Evolutionary conservation across 2,329 filamentous ascomycete species (phyloP).

Genomic region (Sarocladium oryzae): DNA sequence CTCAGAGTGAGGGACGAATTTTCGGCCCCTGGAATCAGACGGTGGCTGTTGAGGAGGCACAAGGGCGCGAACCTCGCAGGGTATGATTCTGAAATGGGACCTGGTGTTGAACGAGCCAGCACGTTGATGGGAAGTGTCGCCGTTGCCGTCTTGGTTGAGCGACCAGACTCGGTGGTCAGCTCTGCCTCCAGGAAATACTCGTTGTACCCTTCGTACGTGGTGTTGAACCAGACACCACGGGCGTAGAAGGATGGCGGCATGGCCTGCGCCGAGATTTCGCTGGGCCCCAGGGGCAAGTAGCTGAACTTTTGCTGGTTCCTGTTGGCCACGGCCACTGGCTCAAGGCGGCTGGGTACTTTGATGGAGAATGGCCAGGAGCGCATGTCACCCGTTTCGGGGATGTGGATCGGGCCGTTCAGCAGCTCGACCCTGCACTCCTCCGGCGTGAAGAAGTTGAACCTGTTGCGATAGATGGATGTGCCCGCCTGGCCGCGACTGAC

Average conservation of each 20-base stretch:
- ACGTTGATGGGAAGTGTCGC: conserved; percentile 20
- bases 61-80: conserved; percentile 1
- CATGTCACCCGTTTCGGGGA: conserved; percentile 11
- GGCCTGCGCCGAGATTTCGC: conserved; percentile 9
- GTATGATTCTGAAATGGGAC: conserved; percentile 16
- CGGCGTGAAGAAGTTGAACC: conserved; percentile 19
- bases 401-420: conserved; percentile 20
- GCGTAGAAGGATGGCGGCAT: conserved; percentile 15
- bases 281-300: conserved; percentile 12
- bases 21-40: conserved; percentile 25
- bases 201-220: conserved; percentile 20
- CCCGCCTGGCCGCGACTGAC: conserved; percentile 11
- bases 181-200: conserved; percentile 29
- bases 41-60: conserved; percentile 12
- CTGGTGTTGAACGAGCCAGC: background rate
- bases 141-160: background rate
- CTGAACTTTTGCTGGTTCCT: conserved; percentile 12
- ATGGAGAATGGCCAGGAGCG: conserved; percentile 23
- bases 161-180: conserved; percentile 13
- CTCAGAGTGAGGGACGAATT: conserved; percentile 22
- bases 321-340: background rate
- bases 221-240: conserved; percentile 4
- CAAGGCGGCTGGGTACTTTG: conserved; percentile 16
- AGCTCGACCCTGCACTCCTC: conserved; percentile 12
- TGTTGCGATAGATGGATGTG: conserved; percentile 15